Evolutionary conservation across 805 yeast species (phyloP).

Genomic region (Candida gorgasii): DNA sequence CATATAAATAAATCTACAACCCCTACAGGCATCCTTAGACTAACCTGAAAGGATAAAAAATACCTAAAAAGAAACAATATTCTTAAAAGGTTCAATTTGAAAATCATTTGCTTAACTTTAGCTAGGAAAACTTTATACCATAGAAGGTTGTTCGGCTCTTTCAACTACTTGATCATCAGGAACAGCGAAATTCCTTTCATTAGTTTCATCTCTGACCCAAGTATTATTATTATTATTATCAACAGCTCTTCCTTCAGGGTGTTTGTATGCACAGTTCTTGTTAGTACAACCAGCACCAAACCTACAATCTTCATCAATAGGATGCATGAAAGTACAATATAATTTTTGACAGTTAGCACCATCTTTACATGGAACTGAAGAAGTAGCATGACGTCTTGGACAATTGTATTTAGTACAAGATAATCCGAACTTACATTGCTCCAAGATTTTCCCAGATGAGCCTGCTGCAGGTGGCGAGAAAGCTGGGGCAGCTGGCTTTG

Average conservation of each 20-base stretch:
- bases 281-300: constrained; percentile 77
- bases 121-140: too few species aligned
- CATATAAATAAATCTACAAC: constrained; percentile 4
- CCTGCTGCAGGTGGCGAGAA: constrained; percentile 5
- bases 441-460: constrained; percentile 46
- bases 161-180: constrained; percentile 74
- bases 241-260: constrained; percentile 71
- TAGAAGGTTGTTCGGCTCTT: constrained; percentile 42
- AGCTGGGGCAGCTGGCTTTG: constrained; percentile 9
- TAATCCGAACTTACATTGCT: constrained; percentile 79
- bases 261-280: constrained; percentile 68
- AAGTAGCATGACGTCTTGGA: constrained; percentile 80
- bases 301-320: constrained; percentile 75
- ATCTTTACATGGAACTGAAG: constrained; percentile 74
- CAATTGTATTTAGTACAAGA: constrained; percentile 78
- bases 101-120: too few species aligned
- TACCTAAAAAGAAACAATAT: too few species aligned
- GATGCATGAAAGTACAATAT: constrained; percentile 84
- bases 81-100: too few species aligned
- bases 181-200: constrained; percentile 72
- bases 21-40: too few species aligned
- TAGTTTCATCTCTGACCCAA: constrained; percentile 31
- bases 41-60: too few species aligned
- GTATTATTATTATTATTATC: constrained; percentile 31
- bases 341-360: constrained; percentile 76